Base-by-base conservation (phyloP, 306 rosid species). In the Rosa lucieae region DNA sequence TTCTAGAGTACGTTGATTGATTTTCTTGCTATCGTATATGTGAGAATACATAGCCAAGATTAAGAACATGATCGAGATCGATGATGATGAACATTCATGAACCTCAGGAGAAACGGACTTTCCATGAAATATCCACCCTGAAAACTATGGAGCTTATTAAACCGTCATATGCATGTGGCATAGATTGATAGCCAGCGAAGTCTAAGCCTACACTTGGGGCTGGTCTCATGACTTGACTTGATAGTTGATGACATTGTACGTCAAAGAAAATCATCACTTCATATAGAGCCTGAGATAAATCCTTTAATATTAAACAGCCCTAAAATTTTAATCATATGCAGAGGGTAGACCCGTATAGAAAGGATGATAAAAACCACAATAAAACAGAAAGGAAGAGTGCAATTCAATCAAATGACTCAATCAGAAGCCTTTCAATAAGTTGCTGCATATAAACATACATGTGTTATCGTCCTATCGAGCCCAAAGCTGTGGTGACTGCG, bases 401-500 rank as follows among this genome's bases (percentile, higher is more conserved):
- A 72, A 67, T 49, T 76, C 72, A 91, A 89, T 85, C 89, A 85
- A 84, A 6, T 18, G 75, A 79, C 63, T 59, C 67, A 53, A 63
- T 68, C 70, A 5, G 17, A 10, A 59, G 66, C 66, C 35, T n/a
- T 59, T 5, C 42, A 61, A 7, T 56, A 56, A 23, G 35, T 61
- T 61, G 67, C 68, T 62, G 35, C 66, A 3, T 59, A 59, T 59
- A 59, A 55, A 61, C 67, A 26, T 62, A 62, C 94, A 90, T 88
- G 90, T 87, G 94, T 18, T 5, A 10, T 75, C 55, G 90, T 87
- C 92, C 39, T 5, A 10, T 75, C 55, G 43, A 79, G 90, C 92
- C 79, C 87, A 67, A 85, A 62, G 86, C 90, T 73, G 78, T 85
- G 88, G 90, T 86, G 82, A 88, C 90, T 82, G 88, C 88, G 67